Base-by-base conservation (phyloP, 805 yeast genomes). In the Cephaloascus fragrans region DNA sequence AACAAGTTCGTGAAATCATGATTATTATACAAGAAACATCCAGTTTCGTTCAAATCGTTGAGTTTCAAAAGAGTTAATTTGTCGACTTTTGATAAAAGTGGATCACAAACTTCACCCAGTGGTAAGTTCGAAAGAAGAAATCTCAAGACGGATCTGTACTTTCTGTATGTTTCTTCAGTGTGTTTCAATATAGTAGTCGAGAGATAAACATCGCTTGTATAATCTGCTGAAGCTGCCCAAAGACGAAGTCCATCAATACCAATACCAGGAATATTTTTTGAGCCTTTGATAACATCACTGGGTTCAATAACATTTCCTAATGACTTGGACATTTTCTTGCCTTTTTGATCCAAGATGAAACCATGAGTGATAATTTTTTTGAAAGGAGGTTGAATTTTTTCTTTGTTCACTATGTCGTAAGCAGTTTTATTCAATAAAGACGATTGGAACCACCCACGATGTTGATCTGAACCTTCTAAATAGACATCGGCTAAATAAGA, bases 361-460 rank as follows among this genome's bases (percentile, higher is more conserved):
- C 99, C 99, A 57, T 93, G 98, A 0, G 98, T 93, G 19, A 93
- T 71, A 29, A 93, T 73, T 18, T 71, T 68, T 43, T 71, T 72
- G 58, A 74, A 93, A 0, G 98, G 97, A 47, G 59, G 38, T 9
- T 57, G 51, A 4, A 42, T 39, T 4, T 44, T 40, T 3, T 40
- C 43, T n/a, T n/a, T n/a, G n/a, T n/a, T n/a, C n/a, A n/a, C n/a
- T 23, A 12, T 8, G 9, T 18, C 8, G 2, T 55, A 44, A 3
- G 83, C 83, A 18, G 87, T 72, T 51, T 78, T 83, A 18, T 94
- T 88, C 41, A 93, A 63, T 19, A 93, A 61, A 1, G 96, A 87
- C 26, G 96, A 85, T 62, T 93, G 99, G 56, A 93, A 93, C 99
- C 99, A 93, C 1, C 99, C 99, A 43, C 99, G 74, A 54, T 93